A percentile compares a stretch with the other conserved stretches of the same genome.
phyloP scores from a whole-genome alignment of 768 basidiomycete species.

The Leccinum boreale region DNA sequence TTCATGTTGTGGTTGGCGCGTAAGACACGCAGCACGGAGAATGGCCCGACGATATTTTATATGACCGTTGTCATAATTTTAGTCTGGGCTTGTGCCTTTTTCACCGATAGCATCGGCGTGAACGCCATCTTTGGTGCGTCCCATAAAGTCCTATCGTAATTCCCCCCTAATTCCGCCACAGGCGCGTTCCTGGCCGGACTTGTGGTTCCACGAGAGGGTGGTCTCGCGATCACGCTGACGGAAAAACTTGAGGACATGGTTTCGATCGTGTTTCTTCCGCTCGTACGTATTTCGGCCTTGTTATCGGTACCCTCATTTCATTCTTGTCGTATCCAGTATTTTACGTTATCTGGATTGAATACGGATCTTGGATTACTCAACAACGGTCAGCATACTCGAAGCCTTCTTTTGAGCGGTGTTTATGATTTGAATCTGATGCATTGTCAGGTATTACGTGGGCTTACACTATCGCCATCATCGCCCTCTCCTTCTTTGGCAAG shows the following conservation, averaged over 20 bases:
- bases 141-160: background rate
- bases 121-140: slow-evolving; percentile 81
- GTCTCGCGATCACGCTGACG: slow-evolving; percentile 81
- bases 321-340: slow-evolving; percentile 56
- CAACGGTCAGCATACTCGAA: slow-evolving; percentile 44
- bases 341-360: slow-evolving; percentile 85
- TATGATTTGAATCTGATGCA: background rate
- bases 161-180: slow-evolving; percentile 19
- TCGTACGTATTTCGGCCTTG: slow-evolving; percentile 41
- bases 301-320: background rate
- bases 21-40: slow-evolving; percentile 75
- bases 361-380: slow-evolving; percentile 86
- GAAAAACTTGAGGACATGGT: slow-evolving; percentile 98
- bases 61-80: slow-evolving; percentile 83
- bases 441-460: slow-evolving; percentile 76
- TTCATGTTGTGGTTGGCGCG: slow-evolving; percentile 70
- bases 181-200: slow-evolving; percentile 81
- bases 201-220: slow-evolving; percentile 84
- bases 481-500: slow-evolving; percentile 81
- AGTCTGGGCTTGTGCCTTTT: slow-evolving; percentile 84
- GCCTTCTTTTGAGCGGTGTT: background rate
- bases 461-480: slow-evolving; percentile 76
- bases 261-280: slow-evolving; percentile 81
- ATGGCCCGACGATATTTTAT: slow-evolving; percentile 82
- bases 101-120: slow-evolving; percentile 91